phyloP scores from a whole-genome alignment of 495 filamentous ascomycete species.

The Neurospora intermedia region DNA sequence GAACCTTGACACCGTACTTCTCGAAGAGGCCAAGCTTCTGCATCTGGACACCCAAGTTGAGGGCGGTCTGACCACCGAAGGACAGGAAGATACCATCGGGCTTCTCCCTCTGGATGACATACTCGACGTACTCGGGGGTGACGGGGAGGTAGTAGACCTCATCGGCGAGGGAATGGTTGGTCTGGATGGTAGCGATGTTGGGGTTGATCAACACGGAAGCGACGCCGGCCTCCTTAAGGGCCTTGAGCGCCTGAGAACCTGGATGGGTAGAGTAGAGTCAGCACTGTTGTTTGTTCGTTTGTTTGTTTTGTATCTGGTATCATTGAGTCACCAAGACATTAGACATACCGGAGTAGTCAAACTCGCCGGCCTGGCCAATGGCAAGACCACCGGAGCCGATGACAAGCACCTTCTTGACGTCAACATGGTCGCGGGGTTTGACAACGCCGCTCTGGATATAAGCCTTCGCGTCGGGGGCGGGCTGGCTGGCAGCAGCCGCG shows the following conservation, averaged over 20 bases:
- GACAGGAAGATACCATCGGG: constrained; percentile 97
- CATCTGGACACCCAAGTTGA: constrained; percentile 97
- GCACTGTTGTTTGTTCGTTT: constrained; percentile 6
- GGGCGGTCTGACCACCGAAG: constrained; percentile 92
- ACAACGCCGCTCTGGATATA: constrained; percentile 82
- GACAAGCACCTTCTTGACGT: constrained; percentile 97
- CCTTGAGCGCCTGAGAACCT: constrained; percentile 95
- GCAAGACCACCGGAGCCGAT: constrained; percentile 92
- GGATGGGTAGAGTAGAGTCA: constrained; percentile 12
- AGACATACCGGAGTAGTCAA: constrained; percentile 86
- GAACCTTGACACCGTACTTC: constrained; percentile 84
- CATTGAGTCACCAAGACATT: neutral
- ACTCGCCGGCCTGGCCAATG: constrained; percentile 97
- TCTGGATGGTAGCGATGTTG: constrained; percentile 98
- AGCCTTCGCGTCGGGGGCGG: constrained; percentile 73
- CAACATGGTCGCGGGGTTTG: constrained; percentile 60
- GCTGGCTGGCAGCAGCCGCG: constrained; percentile 33
- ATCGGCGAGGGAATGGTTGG: constrained; percentile 87
- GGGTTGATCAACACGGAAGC: constrained; percentile 95
- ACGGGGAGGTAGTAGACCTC: constrained; percentile 99
- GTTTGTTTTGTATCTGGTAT: neutral
- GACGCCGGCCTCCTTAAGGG: constrained; percentile 94
- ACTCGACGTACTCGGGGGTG: constrained; percentile 89
- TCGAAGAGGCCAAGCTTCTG: constrained; percentile 93
- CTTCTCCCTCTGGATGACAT: constrained; percentile 89